phyloP scores from a whole-genome alignment of 139 green algal genomes.

The Nannochloris sp. region DNA sequence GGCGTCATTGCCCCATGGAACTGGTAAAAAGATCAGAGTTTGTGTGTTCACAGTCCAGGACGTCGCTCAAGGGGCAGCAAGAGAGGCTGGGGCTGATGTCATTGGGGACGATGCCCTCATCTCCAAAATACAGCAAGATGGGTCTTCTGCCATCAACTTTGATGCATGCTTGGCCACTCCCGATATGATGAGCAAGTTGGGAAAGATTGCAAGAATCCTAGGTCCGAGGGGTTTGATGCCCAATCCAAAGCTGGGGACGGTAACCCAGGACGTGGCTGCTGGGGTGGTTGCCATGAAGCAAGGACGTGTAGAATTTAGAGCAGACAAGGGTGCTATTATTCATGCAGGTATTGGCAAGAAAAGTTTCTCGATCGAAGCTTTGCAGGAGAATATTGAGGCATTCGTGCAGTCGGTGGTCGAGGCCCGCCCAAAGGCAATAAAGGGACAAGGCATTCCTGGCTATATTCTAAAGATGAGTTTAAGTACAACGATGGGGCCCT shows the following conservation, averaged over 20 bases:
- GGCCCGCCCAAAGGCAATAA: slow-evolving; percentile 52
- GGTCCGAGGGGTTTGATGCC: slow-evolving; percentile 93
- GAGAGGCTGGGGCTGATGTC: slow-evolving; percentile 64
- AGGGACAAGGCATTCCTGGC: slow-evolving; percentile 39
- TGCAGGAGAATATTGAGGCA: slow-evolving; percentile 48
- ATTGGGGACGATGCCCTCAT: slow-evolving; percentile 74
- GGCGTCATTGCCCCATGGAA: slow-evolving; percentile 64
- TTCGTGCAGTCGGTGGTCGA: slow-evolving; percentile 42
- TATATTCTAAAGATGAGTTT: slow-evolving; percentile 35
- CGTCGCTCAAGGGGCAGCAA: slow-evolving; percentile 49
- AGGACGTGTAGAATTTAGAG: slow-evolving; percentile 76
- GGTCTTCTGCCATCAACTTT: slow-evolving; percentile 41
- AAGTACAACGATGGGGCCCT: slow-evolving; percentile 45
- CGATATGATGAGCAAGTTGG: slow-evolving; percentile 74
- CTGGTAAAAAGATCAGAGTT: slow-evolving; percentile 55
- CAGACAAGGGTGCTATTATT: slow-evolving; percentile 63
- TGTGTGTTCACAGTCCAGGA: slow-evolving; percentile 76
- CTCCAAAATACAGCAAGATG: slow-evolving; percentile 43
- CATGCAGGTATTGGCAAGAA: slow-evolving; percentile 63
- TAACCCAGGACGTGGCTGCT: slow-evolving; percentile 56
- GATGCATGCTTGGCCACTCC: slow-evolving; percentile 67
- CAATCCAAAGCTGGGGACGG: slow-evolving; percentile 91
- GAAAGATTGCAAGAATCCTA: slow-evolving; percentile 64
- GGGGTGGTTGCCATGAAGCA: slow-evolving; percentile 59
- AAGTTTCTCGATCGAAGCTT: slow-evolving; percentile 23